Base-by-base conservation (phyloP, 495 filamentous ascomycete genomes). In the Aspergillus ostianus region DNA sequence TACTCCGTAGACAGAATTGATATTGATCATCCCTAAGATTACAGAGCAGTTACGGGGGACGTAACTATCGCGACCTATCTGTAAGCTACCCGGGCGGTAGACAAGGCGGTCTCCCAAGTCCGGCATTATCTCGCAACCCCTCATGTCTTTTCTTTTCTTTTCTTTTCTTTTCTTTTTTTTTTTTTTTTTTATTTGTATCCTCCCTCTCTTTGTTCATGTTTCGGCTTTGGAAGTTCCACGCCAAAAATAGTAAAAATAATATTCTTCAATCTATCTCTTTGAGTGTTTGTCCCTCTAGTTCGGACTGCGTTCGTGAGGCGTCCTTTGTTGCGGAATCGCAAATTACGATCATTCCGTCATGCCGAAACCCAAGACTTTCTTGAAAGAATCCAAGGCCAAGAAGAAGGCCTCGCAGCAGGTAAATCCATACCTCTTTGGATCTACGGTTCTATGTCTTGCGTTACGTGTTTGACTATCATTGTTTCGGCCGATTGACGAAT, bases 351-450 rank as follows among this genome's bases (percentile, higher is more conserved):
- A 2, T 26, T 26, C 23, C 23, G 45, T 47, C 51, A 85, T 85
- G 83, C 78, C 80, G 6, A 84, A 82, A 66, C 77, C 70, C 18
- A 85, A 85, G 69, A 61, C 71, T 18, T 77, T 84, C 44, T 67
- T 84, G 13, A 79, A 78, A 60, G 76, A 81, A 51, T 53, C 68
- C 13, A 80, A 77, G 50, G 51, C 68, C 7, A 80, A 77, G 61
- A 77, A 75, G 58, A 83, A 82, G 64, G 72, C 70, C 13, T 63
- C 69, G 15, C 74, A 77, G 58, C 71, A 74, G 68, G 74, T 77
- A 69, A 10, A 60, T 26, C 7, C 10, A 60, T 56, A 44, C 51
- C 55, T 21, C 45, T 51, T n/a, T n/a, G 47, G 7, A 47, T 51
- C 19, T 21, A 21, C 17, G 6, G 8, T 27, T 32, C 1, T 7